A percentile compares a stretch with the other conserved stretches of the same genome.
These are phyloP conservation scores for Tuber aestivum DNA, from an alignment of 495 filamentous ascomycete genomes.

Conservation along the genomic window DNA sequence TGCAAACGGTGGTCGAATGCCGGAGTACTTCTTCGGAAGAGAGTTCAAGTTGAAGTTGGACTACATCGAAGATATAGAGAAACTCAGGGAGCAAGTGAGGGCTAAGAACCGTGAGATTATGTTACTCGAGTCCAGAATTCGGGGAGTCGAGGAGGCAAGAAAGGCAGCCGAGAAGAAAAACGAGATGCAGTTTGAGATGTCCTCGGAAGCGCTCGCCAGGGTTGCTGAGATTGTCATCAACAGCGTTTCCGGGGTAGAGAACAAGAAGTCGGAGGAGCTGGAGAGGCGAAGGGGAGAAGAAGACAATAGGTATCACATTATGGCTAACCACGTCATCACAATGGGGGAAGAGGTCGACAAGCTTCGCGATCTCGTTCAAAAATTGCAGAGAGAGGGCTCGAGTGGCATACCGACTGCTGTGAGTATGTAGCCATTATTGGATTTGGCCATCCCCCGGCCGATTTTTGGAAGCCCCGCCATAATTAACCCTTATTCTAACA, in stretches of 20 bases:
- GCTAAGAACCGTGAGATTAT: slow-evolving; percentile 16
- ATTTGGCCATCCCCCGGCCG: background rate
- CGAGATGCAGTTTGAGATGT: background rate
- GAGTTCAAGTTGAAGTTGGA: slow-evolving; percentile 31
- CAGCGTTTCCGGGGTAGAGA: slow-evolving; percentile 14
- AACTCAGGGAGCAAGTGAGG: slow-evolving; percentile 22
- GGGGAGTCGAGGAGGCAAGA: slow-evolving; percentile 4
- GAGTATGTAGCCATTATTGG: background rate
- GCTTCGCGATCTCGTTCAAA: background rate
- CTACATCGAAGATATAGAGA: slow-evolving; percentile 29
- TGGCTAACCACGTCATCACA: background rate
- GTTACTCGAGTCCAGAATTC: background rate
- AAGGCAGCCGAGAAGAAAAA: slow-evolving; percentile 7
- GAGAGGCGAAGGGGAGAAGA: slow-evolving; percentile 1
- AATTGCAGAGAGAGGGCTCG: background rate
- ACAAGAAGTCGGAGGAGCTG: slow-evolving; percentile 12
- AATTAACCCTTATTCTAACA: background rate
- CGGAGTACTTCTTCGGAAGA: slow-evolving; percentile 16
- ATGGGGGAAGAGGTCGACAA: background rate
- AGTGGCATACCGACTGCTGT: background rate
- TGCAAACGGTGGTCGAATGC: background rate
- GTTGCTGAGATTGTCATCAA: slow-evolving; percentile 9
- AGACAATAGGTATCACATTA: background rate
- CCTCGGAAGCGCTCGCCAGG: background rate
- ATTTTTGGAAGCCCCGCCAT: background rate